Evolutionary conservation across 1,139 yeast species (phyloP).

Genomic region (Lodderomyces oxycetoniae): DNA sequence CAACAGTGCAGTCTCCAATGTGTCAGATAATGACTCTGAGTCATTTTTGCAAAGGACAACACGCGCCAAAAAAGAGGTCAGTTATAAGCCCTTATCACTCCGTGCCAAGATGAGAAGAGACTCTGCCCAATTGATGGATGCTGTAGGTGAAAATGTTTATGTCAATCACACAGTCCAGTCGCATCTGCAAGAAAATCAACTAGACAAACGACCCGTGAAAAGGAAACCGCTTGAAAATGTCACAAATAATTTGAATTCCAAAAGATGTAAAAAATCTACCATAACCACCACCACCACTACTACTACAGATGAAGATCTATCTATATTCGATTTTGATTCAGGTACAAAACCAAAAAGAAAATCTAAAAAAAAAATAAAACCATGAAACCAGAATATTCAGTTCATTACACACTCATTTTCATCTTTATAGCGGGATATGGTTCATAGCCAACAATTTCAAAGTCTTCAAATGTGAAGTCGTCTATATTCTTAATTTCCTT

Average conservation of each 20-base stretch:
- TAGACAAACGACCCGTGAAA: too few species aligned
- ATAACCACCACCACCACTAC: too few species aligned
- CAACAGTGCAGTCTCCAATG: too few species aligned
- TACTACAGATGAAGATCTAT: slow-evolving; percentile 16
- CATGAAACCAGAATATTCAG: slow-evolving; percentile 3
- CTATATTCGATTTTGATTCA: slow-evolving; percentile 30
- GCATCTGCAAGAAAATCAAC: slow-evolving; percentile 16
- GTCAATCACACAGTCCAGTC: slow-evolving; percentile 39
- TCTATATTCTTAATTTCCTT: slow-evolving; percentile 61
- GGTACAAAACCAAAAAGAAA: neutral
- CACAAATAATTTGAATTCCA: slow-evolving; percentile 4
- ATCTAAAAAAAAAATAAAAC: slow-evolving; percentile 1
- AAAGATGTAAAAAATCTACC: too few species aligned
- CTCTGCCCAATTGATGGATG: slow-evolving; percentile 56
- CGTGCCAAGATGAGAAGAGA: slow-evolving; percentile 70
- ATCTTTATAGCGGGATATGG: slow-evolving; percentile 83
- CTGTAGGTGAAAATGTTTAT: slow-evolving; percentile 31
- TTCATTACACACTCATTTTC: slow-evolving; percentile 61
- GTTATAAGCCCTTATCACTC: slow-evolving; percentile 66
- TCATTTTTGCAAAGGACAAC: too few species aligned
- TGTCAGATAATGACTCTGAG: too few species aligned
- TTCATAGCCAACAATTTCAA: slow-evolving; percentile 69
- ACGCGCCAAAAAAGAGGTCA: slow-evolving; percentile 37
- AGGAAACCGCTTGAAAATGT: slow-evolving; percentile 12
- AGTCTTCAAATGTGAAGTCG: slow-evolving; percentile 84